Evolutionary conservation across 352 stramenopile genomes (phyloP), one percentile per base, ranked within the genome.

Genomic region (Pythium phragmiticola): DNA sequence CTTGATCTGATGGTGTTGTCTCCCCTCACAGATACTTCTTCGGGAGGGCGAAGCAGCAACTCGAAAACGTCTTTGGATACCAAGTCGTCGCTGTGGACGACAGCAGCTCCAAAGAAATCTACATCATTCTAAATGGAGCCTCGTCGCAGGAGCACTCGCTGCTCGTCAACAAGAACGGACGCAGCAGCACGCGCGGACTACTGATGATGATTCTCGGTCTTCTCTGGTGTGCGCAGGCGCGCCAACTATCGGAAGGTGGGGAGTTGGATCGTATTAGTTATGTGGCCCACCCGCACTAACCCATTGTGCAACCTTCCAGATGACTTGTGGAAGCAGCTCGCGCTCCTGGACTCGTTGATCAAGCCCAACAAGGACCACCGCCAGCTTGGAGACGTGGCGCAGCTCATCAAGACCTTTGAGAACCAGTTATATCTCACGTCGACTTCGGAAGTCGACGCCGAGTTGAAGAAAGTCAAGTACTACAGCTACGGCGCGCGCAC

Each of bases 141-240:
- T 76, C 68, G 43, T 89, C 82, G 14, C 86, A 94, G 52, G 78
- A 90, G 47, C 86, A 94, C 63, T 70, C 90, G 61, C 69, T 78
- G 41, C 73, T 78, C 5, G 73, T 92, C 47, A 92, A 94, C 73
- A 92, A 92, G 57, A 92, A 73, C 30, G 70, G 79, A 60, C 86
- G 84, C 23, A 78, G 75, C 57, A 60, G 74, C 14, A 75, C 73
- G 14, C 82, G 83, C 9, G 86, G 84, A 0, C 77, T 94, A 16
- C 70, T 94, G 55, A 94, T 94, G 83, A 87, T 92, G 74, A 65
- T 92, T 13, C 62, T 94, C 11, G 86, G 82, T 9, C 68, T 94
- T n/a, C 73, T 94, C 30, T 94, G 86, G 84, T 94, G 86, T 46
- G 82, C 86, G 2, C 76, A 71, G 7, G 72, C 62, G 0, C 80